Evolutionary conservation across 768 basidiomycete species (phyloP).

Genomic region (Pholiota conissans): DNA sequence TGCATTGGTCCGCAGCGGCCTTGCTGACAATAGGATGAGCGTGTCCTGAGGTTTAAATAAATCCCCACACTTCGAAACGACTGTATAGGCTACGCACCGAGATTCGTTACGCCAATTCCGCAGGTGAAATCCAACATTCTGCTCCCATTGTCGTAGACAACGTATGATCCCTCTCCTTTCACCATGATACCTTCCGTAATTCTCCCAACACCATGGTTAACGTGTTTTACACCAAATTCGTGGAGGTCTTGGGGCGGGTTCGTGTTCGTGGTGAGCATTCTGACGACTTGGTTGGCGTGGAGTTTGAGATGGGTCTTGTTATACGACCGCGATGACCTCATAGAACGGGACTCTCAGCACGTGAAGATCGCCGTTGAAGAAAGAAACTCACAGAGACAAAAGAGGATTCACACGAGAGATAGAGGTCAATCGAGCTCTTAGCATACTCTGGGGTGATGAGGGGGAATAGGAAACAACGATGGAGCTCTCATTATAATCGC

Average conservation of each 20-base stretch:
- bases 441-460: neutral
- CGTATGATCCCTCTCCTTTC: constrained; percentile 73
- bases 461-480: neutral
- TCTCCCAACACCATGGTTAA: constrained; percentile 46
- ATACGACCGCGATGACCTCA: neutral
- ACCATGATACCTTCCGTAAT: constrained; percentile 58
- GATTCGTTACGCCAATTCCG: constrained; percentile 85
- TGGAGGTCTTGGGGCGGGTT: constrained; percentile 27
- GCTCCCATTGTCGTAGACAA: constrained; percentile 70
- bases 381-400: neutral
- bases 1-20: constrained; percentile 88
- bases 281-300: neutral
- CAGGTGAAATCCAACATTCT: constrained; percentile 82
- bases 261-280: constrained; percentile 16
- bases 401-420: neutral
- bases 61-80: neutral
- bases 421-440: neutral
- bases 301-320: neutral
- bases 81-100: constrained; percentile 52
- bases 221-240: constrained; percentile 43
- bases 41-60: constrained; percentile 53
- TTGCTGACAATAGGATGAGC: constrained; percentile 85
- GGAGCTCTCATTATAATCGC: neutral
- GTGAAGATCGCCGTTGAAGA: neutral
- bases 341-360: neutral